These are phyloP conservation scores for Omphalotus olearius DNA, from an alignment of 1,284 basidiomycete genomes.

Conservation along the genomic window DNA sequence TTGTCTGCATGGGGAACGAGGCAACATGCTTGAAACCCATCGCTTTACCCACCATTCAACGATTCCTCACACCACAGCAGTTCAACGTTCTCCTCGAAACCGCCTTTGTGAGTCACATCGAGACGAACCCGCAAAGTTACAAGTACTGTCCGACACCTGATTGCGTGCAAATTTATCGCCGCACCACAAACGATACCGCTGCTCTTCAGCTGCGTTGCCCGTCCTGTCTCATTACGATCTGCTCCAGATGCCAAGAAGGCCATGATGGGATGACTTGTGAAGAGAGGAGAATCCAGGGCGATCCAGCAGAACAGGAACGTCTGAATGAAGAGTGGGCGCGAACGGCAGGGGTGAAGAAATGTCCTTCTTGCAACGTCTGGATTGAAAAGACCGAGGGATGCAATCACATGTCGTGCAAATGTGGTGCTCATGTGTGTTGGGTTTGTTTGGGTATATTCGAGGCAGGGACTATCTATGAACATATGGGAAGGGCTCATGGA, in stretches of 20 bases:
- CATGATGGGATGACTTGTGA: conserved; percentile 52
- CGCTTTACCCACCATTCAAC: conserved; percentile 44
- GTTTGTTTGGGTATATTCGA: conserved; percentile 37
- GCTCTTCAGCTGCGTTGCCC: conserved; percentile 34
- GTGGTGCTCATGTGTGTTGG: conserved; percentile 54
- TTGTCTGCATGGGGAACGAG: conserved; percentile 50
- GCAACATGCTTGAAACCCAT: conserved; percentile 42
- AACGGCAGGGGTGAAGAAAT: conserved; percentile 30
- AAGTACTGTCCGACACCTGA: conserved; percentile 55
- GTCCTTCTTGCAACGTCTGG: conserved; percentile 39
- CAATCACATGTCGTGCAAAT: conserved; percentile 52
- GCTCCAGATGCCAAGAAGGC: conserved; percentile 44
- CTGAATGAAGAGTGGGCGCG: conserved; percentile 40
- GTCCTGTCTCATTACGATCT: conserved; percentile 49
- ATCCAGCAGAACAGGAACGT: conserved; percentile 38
- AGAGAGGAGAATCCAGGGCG: conserved; percentile 28
- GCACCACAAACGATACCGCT: conserved; percentile 17
- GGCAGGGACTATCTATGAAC: conserved; percentile 38
- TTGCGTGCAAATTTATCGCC: conserved; percentile 51
- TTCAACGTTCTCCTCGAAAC: conserved; percentile 43
- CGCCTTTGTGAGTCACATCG: conserved; percentile 40
- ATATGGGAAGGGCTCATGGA: conserved; percentile 46
- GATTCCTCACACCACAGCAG: conserved; percentile 36
- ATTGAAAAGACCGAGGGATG: conserved; percentile 52
- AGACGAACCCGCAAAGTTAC: conserved; percentile 40